Conservation (phyloP, 1,139 yeast genomes). For the Yamadazyma diddensiae region DNA sequence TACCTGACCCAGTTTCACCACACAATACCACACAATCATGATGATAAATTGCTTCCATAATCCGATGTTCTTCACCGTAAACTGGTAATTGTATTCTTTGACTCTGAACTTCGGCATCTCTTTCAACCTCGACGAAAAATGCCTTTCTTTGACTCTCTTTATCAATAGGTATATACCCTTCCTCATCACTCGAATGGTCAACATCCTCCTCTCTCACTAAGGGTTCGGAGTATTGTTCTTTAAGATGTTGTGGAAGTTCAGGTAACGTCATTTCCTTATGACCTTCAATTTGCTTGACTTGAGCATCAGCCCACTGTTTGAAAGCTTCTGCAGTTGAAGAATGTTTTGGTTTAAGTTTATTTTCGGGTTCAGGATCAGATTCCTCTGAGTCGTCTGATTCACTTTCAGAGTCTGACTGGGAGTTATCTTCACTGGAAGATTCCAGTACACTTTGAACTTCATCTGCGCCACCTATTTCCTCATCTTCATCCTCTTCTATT, state of each 20-base stretch:
- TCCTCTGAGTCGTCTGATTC: conserved; percentile 30
- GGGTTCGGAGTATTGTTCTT: conserved; percentile 38
- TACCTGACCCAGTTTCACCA: conserved; percentile 91
- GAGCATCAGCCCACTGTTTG: conserved; percentile 61
- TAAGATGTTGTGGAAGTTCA: conserved; percentile 48
- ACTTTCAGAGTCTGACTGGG: conserved; percentile 26
- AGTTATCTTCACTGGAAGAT: conserved; percentile 17
- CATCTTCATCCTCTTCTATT: conserved; percentile 21
- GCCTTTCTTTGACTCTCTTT: conserved; percentile 57
- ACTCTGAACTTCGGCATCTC: conserved; percentile 64
- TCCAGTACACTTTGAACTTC: conserved; percentile 19
- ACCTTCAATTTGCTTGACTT: conserved; percentile 58
- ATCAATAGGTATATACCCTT: conserved; percentile 55
- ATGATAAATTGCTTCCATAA: conserved; percentile 95
- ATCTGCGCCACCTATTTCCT: conserved; percentile 19
- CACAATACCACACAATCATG: conserved; percentile 89
- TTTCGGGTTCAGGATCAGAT: conserved; percentile 18
- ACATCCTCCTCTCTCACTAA: conserved; percentile 59
- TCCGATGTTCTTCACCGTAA: conserved; percentile 82
- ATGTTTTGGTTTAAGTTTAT: conserved; percentile 37
- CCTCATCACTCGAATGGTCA: conserved; percentile 58
- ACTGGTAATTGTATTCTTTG: conserved; percentile 80
- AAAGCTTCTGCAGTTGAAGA: conserved; percentile 44
- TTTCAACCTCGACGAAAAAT: conserved; percentile 61
- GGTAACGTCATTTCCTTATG: conserved; percentile 49